These are phyloP conservation scores for Fabrea salina DNA, from an alignment of 169 alveolate genomes.

Conservation along the genomic window DNA sequence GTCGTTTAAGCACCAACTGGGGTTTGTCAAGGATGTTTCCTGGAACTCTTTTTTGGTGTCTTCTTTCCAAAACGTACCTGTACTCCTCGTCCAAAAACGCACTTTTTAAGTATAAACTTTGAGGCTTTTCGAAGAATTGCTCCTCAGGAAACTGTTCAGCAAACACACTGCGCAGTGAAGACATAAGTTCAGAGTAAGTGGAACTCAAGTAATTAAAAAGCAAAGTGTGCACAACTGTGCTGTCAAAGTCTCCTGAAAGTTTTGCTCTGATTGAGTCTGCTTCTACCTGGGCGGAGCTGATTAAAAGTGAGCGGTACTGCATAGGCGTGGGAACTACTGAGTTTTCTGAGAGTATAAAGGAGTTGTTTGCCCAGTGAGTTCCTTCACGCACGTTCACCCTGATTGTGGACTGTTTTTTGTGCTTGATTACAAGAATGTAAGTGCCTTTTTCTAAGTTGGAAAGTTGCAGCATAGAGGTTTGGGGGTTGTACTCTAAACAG, in stretches of 20 bases:
- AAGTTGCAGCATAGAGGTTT: neutral
- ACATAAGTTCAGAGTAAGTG: neutral
- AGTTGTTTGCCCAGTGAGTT: neutral
- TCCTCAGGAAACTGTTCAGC: neutral
- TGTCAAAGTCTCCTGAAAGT: constrained; percentile 2
- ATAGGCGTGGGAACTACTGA: neutral
- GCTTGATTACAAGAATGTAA: no score
- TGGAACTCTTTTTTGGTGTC: constrained; percentile 38
- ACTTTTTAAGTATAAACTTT: constrained; percentile 47
- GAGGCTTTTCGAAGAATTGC: neutral
- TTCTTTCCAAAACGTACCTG: constrained; percentile 71
- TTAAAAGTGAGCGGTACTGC: neutral
- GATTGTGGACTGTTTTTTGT: no score
- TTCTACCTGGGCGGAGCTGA: neutral
- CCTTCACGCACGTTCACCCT: neutral
- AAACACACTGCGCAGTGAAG: neutral
- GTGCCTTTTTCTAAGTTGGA: neutral
- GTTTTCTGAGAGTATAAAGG: neutral
- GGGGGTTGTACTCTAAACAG: no score
- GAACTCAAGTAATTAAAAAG: neutral
- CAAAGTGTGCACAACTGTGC: neutral
- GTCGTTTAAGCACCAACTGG: constrained; percentile 59
- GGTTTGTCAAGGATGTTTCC: constrained; percentile 75
- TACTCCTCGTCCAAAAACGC: constrained; percentile 60
- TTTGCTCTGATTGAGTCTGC: neutral